Evolutionary conservation across 495 filamentous ascomycete species (phyloP).

Genomic region (Massariosphaeria phaeospora): DNA sequence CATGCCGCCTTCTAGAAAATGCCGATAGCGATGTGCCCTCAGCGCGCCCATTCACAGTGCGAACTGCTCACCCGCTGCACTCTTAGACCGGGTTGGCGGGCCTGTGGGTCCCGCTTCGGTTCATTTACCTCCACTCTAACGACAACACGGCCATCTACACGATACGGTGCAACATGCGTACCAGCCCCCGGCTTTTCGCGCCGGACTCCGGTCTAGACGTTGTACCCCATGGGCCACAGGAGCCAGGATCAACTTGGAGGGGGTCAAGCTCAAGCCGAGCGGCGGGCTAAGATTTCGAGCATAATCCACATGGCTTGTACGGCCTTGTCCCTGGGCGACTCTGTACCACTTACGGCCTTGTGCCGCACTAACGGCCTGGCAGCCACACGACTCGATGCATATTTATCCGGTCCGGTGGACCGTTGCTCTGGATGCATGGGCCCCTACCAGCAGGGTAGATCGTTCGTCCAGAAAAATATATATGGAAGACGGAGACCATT

Average conservation of each 20-base stretch:
- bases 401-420: conserved; percentile 28
- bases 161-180: background rate
- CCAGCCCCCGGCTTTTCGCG: background rate
- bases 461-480: background rate
- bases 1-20: conserved; percentile 11
- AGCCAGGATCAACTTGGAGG: background rate
- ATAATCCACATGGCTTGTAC: background rate
- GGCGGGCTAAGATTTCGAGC: background rate
- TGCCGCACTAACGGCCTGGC: conserved; percentile 6
- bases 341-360: conserved; percentile 13
- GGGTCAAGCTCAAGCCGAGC: background rate
- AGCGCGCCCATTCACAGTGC: background rate
- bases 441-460: background rate
- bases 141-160: conserved; percentile 4
- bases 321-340: conserved; percentile 6
- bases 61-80: background rate
- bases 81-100: conserved; percentile 16
- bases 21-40: too few relatives aligned
- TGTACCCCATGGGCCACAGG: background rate
- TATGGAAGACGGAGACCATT: background rate
- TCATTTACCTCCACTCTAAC: conserved; percentile 2
- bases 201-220: background rate
- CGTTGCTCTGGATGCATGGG: conserved; percentile 8
- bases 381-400: conserved; percentile 5
- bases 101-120: background rate